A percentile compares a stretch with the other conserved stretches of the same genome.
Evolutionary conservation across 805 yeast species (phyloP).

Genomic region (Wickerhamomyces alni): DNA sequence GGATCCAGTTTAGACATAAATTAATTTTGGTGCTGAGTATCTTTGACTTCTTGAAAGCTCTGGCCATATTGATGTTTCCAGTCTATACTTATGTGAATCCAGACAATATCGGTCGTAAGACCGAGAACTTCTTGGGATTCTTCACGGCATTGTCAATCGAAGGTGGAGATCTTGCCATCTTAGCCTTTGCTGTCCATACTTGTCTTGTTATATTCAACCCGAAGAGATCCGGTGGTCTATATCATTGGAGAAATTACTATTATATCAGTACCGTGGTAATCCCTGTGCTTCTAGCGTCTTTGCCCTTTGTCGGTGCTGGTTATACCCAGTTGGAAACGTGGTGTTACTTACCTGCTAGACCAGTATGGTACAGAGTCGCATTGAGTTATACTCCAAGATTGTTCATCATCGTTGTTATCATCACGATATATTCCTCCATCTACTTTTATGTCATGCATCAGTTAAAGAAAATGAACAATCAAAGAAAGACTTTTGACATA

Average conservation of each 20-base stretch:
- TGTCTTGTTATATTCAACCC: constrained; percentile 68
- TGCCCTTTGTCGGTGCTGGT: constrained; percentile 61
- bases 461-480: constrained; percentile 16
- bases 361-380: constrained; percentile 67
- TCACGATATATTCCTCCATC: constrained; percentile 60
- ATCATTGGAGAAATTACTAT: constrained; percentile 47
- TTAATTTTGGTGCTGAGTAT: constrained; percentile 61
- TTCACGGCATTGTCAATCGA: constrained; percentile 76
- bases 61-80: constrained; percentile 65
- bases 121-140: constrained; percentile 44
- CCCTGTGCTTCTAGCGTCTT: constrained; percentile 63
- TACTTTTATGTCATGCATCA: constrained; percentile 68
- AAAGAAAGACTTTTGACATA: constrained; percentile 2
- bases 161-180: constrained; percentile 81
- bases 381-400: constrained; percentile 83
- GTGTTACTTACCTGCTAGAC: constrained; percentile 73
- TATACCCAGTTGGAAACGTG: constrained; percentile 62
- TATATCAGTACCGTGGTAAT: constrained; percentile 52
- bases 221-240: constrained; percentile 63
- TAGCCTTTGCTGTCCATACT: constrained; percentile 79
- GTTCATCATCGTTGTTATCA: constrained; percentile 53
- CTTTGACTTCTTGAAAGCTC: constrained; percentile 72
- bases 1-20: constrained; percentile 62
- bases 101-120: constrained; percentile 23
- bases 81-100: constrained; percentile 49